phyloP scores from a whole-genome alignment of 2,329 filamentous ascomycete species.

The Aureobasidium sp. region DNA sequence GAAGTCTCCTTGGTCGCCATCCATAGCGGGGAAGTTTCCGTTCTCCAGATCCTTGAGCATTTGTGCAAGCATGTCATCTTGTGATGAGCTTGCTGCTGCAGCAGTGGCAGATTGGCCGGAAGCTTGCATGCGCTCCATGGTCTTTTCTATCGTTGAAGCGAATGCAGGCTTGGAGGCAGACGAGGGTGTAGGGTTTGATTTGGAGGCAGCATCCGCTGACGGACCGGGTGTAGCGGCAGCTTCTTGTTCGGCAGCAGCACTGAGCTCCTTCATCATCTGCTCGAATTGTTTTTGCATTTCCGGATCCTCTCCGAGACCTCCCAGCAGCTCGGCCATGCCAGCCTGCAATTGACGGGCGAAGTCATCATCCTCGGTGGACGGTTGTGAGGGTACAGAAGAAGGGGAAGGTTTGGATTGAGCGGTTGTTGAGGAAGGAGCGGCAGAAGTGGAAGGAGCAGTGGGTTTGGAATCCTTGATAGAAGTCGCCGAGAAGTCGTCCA shows the following conservation, averaged over 20 bases:
- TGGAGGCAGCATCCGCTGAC: constrained; percentile 21
- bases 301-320: constrained; percentile 53
- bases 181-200: constrained; percentile 18
- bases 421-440: constrained; percentile 16
- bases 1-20: constrained; percentile 71
- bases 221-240: constrained; percentile 22
- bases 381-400: constrained; percentile 23
- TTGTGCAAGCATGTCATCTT: constrained; percentile 79
- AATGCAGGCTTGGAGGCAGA: constrained; percentile 46
- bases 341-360: constrained; percentile 82
- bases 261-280: constrained; percentile 65
- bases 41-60: constrained; percentile 83
- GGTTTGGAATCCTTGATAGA: constrained; percentile 48
- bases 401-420: constrained; percentile 22
- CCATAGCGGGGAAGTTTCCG: constrained; percentile 44
- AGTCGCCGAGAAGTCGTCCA: constrained; percentile 77
- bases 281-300: constrained; percentile 77
- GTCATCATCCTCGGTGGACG: constrained; percentile 55
- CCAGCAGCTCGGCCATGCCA: constrained; percentile 79
- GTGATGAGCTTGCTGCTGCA: constrained; percentile 40
- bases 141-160: constrained; percentile 84
- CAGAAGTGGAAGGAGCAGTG: constrained; percentile 23
- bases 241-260: constrained; percentile 32
- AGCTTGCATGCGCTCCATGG: constrained; percentile 92
- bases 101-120: constrained; percentile 81